phyloP scores from a whole-genome alignment of 108 stramenopile species.

The Phaeodactylum tricornutum region DNA sequence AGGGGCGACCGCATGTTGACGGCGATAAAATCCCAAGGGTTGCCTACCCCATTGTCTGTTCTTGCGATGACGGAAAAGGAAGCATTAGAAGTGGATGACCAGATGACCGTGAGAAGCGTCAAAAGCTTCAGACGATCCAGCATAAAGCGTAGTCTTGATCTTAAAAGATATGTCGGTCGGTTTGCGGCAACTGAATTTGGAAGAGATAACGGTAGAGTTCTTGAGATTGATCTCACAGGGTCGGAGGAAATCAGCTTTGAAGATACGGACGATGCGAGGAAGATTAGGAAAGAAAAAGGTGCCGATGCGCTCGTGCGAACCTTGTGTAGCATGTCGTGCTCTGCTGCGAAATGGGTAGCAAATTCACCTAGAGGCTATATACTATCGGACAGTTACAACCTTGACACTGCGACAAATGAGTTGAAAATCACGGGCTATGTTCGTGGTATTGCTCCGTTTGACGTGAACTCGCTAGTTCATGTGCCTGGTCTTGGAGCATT shows the following conservation, averaged over 20 bases:
- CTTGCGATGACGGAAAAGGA: constrained; percentile 42
- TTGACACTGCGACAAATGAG: constrained; percentile 42
- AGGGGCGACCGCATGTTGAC: constrained; percentile 80
- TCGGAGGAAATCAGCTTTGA: constrained; percentile 2
- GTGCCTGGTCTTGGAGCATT: constrained; percentile 88
- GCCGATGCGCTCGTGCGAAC: constrained; percentile 38
- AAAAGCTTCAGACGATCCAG: constrained; percentile 56
- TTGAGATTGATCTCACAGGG: constrained; percentile 46
- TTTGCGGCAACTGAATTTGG: constrained; percentile 75
- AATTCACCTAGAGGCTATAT: constrained; percentile 61
- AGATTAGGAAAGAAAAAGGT: constrained; percentile 3
- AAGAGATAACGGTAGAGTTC: constrained; percentile 47
- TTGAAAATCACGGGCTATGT: constrained; percentile 84
- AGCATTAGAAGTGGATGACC: constrained; percentile 32
- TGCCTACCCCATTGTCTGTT: constrained; percentile 83
- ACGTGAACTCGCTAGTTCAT: constrained; percentile 80
- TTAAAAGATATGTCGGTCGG: constrained; percentile 59
- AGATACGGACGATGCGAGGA: constrained; percentile 14
- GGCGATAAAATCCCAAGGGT: constrained; percentile 91
- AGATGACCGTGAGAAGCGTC: constrained; percentile 43
- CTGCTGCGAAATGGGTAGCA: constrained; percentile 67
- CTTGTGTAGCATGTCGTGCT: constrained; percentile 58
- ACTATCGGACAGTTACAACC: constrained; percentile 46
- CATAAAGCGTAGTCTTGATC: constrained; percentile 60
- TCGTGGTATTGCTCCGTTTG: constrained; percentile 75